Percentiles rank a stretch among this genome's conserved stretches.
Evolutionary conservation across 176 grass and related monocot genomes (phyloP).

Genomic region (Saccharum spontaneum): DNA sequence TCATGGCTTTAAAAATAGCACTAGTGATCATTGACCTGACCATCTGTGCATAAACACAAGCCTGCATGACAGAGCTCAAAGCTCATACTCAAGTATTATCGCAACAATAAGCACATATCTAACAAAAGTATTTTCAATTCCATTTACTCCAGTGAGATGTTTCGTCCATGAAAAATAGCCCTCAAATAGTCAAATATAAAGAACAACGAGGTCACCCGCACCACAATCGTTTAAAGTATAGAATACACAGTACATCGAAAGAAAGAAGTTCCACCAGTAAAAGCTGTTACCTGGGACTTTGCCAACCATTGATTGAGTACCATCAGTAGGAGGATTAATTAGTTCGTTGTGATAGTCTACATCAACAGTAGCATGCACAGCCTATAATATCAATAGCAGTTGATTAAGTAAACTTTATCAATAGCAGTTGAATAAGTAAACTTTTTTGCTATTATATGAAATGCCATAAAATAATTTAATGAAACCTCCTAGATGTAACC

Average conservation of each 20-base stretch:
- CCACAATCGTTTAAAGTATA: not conserved
- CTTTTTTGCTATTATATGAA: not conserved
- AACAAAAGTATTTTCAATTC: not conserved
- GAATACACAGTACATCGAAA: not conserved
- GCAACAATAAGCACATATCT: not conserved
- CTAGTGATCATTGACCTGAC: not conserved
- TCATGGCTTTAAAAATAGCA: not conserved
- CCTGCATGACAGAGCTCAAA: not conserved
- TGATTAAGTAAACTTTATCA: not conserved
- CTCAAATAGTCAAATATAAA: not conserved
- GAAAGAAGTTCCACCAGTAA: not conserved
- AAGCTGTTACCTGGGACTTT: conserved; percentile 26
- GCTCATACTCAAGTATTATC: not conserved
- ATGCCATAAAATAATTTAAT: not conserved
- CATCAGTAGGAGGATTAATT: conserved; percentile 16
- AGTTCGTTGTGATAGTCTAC: conserved; percentile 19
- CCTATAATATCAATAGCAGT: conserved; percentile 32
- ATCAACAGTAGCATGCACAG: conserved; percentile 19
- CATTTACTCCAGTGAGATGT: not conserved
- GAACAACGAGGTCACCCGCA: not conserved
- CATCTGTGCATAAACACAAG: not conserved
- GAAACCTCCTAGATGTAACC: not conserved
- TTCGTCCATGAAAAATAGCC: not conserved
- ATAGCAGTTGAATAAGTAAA: not conserved
- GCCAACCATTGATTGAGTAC: not conserved